Evolutionary conservation across 345 rosid species (phyloP).

Genomic region (Acer saccharum): DNA sequence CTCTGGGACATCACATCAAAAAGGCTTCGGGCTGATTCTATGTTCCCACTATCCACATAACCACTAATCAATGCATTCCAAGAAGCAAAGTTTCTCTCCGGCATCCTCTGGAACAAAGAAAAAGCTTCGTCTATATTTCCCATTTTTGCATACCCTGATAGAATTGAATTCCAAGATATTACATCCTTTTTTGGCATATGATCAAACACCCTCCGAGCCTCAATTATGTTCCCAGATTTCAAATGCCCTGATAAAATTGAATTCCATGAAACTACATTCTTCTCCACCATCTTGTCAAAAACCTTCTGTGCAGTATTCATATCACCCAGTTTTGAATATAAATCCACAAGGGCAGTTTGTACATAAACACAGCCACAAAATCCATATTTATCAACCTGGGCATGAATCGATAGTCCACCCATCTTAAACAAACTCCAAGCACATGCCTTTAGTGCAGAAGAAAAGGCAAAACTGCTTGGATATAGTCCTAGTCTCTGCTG

Average conservation of each 20-base stretch:
- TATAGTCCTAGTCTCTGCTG: slow-evolving; percentile 50
- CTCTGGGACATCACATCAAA: slow-evolving; percentile 60
- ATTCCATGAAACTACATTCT: slow-evolving; percentile 74
- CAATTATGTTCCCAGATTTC: slow-evolving; percentile 42
- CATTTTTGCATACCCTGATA: slow-evolving; percentile 56
- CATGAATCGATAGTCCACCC: slow-evolving; percentile 52
- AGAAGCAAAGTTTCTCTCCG: slow-evolving; percentile 57
- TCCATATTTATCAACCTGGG: slow-evolving; percentile 53
- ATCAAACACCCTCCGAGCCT: slow-evolving; percentile 53
- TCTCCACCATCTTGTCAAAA: slow-evolving; percentile 49
- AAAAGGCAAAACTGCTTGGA: slow-evolving; percentile 57
- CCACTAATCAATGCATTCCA: slow-evolving; percentile 76
- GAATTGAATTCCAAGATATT: slow-evolving; percentile 65
- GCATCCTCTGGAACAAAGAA: slow-evolving; percentile 57
- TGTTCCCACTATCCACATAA: slow-evolving; percentile 41
- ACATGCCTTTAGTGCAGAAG: slow-evolving; percentile 65
- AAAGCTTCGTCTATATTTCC: slow-evolving; percentile 49
- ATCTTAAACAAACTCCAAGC: slow-evolving; percentile 40
- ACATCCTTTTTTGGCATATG: slow-evolving; percentile 59
- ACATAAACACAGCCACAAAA: slow-evolving; percentile 63
- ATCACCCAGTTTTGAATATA: slow-evolving; percentile 55
- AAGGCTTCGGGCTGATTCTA: slow-evolving; percentile 46
- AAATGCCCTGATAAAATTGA: slow-evolving; percentile 60
- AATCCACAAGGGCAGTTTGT: slow-evolving; percentile 68
- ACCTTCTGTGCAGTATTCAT: slow-evolving; percentile 52